Conservation (phyloP, 2,329 filamentous ascomycete genomes). For the Colletotrichum theobromicola region DNA sequence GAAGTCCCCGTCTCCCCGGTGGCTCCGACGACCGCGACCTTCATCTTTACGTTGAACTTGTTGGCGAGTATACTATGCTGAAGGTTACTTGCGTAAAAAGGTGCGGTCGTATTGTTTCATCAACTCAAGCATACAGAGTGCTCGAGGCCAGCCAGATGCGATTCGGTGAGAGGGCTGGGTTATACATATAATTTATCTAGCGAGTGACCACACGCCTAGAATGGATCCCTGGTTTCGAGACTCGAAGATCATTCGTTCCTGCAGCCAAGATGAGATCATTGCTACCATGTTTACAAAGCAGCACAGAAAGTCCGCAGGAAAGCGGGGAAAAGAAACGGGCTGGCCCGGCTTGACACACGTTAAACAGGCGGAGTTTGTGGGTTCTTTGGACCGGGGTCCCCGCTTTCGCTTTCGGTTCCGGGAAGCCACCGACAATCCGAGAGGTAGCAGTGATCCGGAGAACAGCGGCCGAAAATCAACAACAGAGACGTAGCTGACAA, state of each 20-base stretch:
- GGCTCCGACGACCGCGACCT: conserved; percentile 42
- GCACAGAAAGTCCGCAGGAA: not conserved
- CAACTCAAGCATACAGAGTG: not conserved
- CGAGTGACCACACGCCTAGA: not conserved
- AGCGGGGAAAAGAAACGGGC: not conserved
- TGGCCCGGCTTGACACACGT: not conserved
- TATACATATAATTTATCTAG: not conserved
- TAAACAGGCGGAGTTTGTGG: not conserved
- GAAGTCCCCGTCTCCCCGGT: conserved; percentile 45
- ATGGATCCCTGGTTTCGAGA: not conserved
- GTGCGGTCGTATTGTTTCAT: not conserved
- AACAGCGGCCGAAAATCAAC: not conserved
- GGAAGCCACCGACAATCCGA: not conserved
- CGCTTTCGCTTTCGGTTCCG: not conserved
- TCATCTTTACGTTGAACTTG: conserved; percentile 17
- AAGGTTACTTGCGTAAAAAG: not conserved
- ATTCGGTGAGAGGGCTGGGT: not conserved
- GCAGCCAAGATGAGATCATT: not conserved
- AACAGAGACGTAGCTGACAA: not conserved
- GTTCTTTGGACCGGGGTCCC: not conserved
- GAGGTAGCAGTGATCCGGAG: not conserved
- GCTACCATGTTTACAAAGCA: not conserved
- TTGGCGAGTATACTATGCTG: not conserved
- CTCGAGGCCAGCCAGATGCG: too few relatives aligned
- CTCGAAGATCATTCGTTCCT: not conserved